These are phyloP conservation scores for Tuber aestivum DNA, from an alignment of 495 filamentous ascomycete species.

Conservation along the genomic window DNA sequence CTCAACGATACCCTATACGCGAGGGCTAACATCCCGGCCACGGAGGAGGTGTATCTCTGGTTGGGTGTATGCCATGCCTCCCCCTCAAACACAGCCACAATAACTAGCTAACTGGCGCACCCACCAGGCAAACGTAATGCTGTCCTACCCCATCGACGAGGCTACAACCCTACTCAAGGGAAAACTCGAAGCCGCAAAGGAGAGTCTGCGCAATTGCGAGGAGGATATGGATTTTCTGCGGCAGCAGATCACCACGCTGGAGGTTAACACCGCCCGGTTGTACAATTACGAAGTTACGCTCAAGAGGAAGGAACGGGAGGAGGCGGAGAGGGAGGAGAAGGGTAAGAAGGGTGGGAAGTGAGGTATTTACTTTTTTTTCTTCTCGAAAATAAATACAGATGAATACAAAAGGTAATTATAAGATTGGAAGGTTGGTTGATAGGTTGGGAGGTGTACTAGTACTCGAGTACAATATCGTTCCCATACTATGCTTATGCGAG, in stretches of 20 bases:
- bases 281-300: slow-evolving; percentile 98
- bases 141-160: slow-evolving; percentile 84
- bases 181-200: slow-evolving; percentile 72
- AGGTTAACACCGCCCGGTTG: slow-evolving; percentile 92
- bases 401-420: background rate
- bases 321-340: slow-evolving; percentile 29
- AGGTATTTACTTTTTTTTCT: slow-evolving; percentile 1
- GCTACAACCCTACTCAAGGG: slow-evolving; percentile 70
- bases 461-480: background rate
- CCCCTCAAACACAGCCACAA: background rate
- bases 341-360: slow-evolving; percentile 24
- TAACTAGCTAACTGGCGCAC: background rate
- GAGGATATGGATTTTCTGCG: slow-evolving; percentile 94
- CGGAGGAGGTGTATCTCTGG: slow-evolving; percentile 95
- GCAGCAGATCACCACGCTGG: slow-evolving; percentile 97
- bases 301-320: slow-evolving; percentile 74
- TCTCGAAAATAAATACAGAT: background rate
- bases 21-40: slow-evolving; percentile 70
- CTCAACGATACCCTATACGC: slow-evolving; percentile 94
- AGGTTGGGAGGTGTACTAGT: background rate
- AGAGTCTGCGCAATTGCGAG: slow-evolving; percentile 75
- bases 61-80: slow-evolving; percentile 59
- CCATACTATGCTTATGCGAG: background rate
- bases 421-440: background rate
- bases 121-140: slow-evolving; percentile 85